Percentiles rank a stretch among this genome's conserved stretches.
These are phyloP conservation scores for Bathelium albidoporum DNA, from an alignment of 495 filamentous ascomycete species.

Conservation along the genomic window DNA sequence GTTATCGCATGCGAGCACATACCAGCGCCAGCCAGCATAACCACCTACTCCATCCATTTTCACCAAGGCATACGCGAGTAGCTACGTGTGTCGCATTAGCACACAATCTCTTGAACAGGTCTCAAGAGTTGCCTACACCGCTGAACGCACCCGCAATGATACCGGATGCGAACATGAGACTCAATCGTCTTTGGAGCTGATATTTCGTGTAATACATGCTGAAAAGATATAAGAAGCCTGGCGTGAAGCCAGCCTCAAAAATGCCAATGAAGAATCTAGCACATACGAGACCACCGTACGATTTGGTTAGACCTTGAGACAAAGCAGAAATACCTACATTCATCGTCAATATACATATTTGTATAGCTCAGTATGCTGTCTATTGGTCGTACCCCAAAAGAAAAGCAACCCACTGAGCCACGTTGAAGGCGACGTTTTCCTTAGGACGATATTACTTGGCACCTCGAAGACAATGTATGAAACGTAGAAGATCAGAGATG, in stretches of 20 bases:
- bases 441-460: constrained; percentile 56
- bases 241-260: constrained; percentile 44
- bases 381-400: constrained; percentile 38
- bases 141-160: constrained; percentile 53
- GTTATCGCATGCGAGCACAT: constrained; percentile 1
- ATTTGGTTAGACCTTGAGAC: constrained; percentile 47
- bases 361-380: background rate
- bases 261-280: constrained; percentile 49
- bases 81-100: constrained; percentile 2
- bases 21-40: constrained; percentile 31
- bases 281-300: constrained; percentile 45
- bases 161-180: constrained; percentile 47
- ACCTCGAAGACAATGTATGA: constrained; percentile 58
- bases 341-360: constrained; percentile 12
- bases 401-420: constrained; percentile 47
- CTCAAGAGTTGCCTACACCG: constrained; percentile 26
- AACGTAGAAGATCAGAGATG: constrained; percentile 55
- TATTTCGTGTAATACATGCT: constrained; percentile 54
- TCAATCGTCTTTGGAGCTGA: constrained; percentile 50
- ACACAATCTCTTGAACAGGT: background rate
- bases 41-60: constrained; percentile 44
- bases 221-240: constrained; percentile 32
- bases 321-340: constrained; percentile 36
- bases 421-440: constrained; percentile 49
- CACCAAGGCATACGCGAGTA: constrained; percentile 51